Percentiles rank a stretch among this genome's conserved stretches.
Conservation (phyloP, 2,329 filamentous ascomycete species). For the Venturia nashicola region DNA sequence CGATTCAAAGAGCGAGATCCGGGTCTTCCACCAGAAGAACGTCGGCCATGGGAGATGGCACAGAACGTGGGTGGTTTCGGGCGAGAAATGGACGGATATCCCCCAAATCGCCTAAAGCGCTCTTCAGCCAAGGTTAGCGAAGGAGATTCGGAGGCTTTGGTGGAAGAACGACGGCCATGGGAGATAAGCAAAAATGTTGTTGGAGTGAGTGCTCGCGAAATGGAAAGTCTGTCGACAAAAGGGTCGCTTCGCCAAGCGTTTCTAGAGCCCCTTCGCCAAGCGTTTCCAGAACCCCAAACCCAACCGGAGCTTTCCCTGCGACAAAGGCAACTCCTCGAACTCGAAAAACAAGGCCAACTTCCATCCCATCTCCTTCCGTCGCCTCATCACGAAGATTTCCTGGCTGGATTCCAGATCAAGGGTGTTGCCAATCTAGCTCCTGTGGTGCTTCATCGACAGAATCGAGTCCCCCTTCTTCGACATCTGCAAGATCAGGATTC, state of each 20-base stretch:
- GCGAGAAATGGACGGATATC: background rate
- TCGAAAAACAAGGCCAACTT: background rate
- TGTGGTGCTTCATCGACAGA: background rate
- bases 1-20: background rate
- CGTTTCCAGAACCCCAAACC: background rate
- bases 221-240: background rate
- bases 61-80: background rate
- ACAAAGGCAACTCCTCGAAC: background rate
- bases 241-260: background rate
- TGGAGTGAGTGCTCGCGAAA: background rate
- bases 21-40: background rate
- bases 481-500: background rate
- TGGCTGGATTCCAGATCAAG: background rate
- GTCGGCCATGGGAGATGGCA: background rate
- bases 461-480: background rate
- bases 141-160: background rate
- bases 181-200: background rate
- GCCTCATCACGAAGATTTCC: slow-evolving; percentile 1
- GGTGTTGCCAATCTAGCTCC: background rate
- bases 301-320: background rate
- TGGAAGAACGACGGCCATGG: background rate
- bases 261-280: background rate
- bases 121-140: background rate
- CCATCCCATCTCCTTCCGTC: background rate
- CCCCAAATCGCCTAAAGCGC: background rate